Percentiles rank a stretch among this genome's conserved stretches.
phyloP scores from a whole-genome alignment of 306 rosid species.

The Fragaria iinumae region DNA sequence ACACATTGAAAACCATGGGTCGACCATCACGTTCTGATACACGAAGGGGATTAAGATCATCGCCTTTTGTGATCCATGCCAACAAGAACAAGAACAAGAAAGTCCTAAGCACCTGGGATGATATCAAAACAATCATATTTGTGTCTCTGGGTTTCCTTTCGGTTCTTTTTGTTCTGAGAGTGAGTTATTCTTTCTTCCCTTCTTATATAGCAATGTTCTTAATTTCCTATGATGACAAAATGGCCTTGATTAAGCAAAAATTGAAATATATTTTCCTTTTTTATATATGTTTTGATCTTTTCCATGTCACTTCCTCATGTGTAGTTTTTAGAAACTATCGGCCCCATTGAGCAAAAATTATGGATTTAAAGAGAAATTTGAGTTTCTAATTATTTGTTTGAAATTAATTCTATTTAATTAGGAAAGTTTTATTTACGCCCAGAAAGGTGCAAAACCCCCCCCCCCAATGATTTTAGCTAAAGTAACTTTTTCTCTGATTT shows the following conservation, averaged over 20 bases:
- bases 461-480: neutral
- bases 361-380: neutral
- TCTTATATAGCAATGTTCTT: neutral
- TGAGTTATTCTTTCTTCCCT: neutral
- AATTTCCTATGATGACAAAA: neutral
- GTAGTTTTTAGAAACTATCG: neutral
- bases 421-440: neutral
- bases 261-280: too few relatives aligned
- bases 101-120: neutral
- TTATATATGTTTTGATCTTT: neutral
- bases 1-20: slow-evolving; percentile 27
- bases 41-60: neutral
- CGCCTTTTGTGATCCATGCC: slow-evolving; percentile 3
- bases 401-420: neutral
- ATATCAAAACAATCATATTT: neutral
- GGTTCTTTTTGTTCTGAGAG: neutral
- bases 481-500: too few relatives aligned
- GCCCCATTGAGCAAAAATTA: neutral
- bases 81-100: slow-evolving; percentile 16
- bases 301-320: neutral
- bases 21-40: neutral
- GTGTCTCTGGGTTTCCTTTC: too few relatives aligned
- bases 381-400: neutral
- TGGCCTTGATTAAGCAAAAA: neutral
- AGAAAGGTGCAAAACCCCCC: too few relatives aligned